phyloP scores from a whole-genome alignment of 23 red algal species.

The Gracilariopsis chorda region DNA sequence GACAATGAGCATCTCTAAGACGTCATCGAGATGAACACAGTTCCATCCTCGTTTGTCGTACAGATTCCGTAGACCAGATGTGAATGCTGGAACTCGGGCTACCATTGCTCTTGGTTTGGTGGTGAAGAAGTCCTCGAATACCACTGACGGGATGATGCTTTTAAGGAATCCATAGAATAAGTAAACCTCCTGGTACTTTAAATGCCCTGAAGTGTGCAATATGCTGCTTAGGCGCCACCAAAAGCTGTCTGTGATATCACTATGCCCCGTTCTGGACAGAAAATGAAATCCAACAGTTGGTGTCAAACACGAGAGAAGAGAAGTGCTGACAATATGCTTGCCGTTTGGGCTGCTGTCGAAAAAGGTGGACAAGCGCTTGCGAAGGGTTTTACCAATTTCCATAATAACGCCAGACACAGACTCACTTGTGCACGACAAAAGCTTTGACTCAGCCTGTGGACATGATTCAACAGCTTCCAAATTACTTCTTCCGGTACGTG shows the following conservation, averaged over 20 bases:
- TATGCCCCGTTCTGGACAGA: not conserved
- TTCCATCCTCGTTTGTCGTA: not conserved
- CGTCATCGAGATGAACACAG: not conserved
- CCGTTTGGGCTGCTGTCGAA: not conserved
- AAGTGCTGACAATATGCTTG: not conserved
- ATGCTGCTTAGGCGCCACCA: not conserved
- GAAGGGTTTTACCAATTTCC: not conserved
- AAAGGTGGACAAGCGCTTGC: not conserved
- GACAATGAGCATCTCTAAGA: not conserved
- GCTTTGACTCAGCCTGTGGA: too few species aligned
- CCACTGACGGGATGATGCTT: not conserved
- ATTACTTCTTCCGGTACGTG: too few species aligned
- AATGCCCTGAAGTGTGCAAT: not conserved
- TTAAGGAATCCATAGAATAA: not conserved
- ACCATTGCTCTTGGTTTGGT: not conserved
- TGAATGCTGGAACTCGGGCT: not conserved
- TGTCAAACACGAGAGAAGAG: not conserved
- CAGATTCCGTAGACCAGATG: not conserved
- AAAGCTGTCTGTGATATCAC: not conserved
- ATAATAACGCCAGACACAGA: not conserved
- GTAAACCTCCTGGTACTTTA: slow-evolving; percentile 12
- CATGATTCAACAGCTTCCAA: too few species aligned
- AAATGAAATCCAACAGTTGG: not conserved
- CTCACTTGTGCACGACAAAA: not conserved
- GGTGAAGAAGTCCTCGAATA: not conserved